Percentiles rank a stretch among this genome's conserved stretches.
These are phyloP conservation scores for Gracilaria domingensis DNA, from an alignment of 23 red algal species.

Conservation along the genomic window DNA sequence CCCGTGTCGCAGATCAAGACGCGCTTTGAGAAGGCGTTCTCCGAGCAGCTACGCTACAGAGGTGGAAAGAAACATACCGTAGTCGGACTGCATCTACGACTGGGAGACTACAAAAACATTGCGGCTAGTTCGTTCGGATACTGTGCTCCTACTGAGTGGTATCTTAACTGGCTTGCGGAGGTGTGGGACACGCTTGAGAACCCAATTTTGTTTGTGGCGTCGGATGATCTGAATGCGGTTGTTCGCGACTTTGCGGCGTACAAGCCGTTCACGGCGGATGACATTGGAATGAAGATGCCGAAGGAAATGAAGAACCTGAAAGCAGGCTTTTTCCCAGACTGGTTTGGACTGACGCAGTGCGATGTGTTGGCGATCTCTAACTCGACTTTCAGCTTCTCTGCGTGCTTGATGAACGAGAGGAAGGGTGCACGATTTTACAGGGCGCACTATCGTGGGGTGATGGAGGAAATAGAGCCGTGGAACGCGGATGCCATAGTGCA, in stretches of 20 bases:
- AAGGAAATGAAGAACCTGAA: conserved; percentile 60
- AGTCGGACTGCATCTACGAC: conserved; percentile 92
- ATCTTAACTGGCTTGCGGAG: conserved; percentile 92
- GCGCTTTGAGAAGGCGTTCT: conserved; percentile 50
- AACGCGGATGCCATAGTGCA: conserved; percentile 94
- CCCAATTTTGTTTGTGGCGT: conserved; percentile 97
- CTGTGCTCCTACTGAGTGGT: conserved; percentile 96
- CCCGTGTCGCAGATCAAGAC: conserved; percentile 58
- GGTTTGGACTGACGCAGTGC: conserved; percentile 95
- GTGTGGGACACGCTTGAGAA: conserved; percentile 97
- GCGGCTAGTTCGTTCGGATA: conserved; percentile 97
- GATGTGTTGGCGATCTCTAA: conserved; percentile 99
- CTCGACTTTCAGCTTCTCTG: conserved; percentile 96
- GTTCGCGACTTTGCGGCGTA: conserved; percentile 91
- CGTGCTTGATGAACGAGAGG: conserved; percentile 88
- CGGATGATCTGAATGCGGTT: conserved; percentile 90
- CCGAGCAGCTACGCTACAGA: conserved; percentile 58
- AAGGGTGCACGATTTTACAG: conserved; percentile 88
- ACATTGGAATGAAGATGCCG: conserved; percentile 82
- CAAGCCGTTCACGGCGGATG: conserved; percentile 83
- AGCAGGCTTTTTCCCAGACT: conserved; percentile 98
- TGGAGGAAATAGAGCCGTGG: conserved; percentile 92
- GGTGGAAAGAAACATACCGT: conserved; percentile 74
- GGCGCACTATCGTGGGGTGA: conserved; percentile 89
- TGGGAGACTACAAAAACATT: conserved; percentile 99